phyloP scores from a whole-genome alignment of 306 rosid genomes.

The Inga oerstediana region DNA sequence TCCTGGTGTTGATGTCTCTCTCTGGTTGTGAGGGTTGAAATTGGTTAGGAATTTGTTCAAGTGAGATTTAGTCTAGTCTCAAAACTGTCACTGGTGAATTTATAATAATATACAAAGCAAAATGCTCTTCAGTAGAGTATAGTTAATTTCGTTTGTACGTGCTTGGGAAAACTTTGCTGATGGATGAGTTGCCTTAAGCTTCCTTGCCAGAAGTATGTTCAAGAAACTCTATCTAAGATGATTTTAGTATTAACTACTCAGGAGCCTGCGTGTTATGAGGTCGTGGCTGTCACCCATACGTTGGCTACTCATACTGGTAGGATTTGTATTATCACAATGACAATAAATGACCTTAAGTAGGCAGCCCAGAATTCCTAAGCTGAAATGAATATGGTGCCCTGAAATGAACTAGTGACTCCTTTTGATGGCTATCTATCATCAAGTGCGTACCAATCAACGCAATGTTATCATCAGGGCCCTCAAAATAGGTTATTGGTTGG shows the following conservation, averaged over 20 bases:
- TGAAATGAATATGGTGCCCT: conserved; percentile 3
- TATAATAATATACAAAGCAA: background rate
- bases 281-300: conserved; percentile 12
- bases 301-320: background rate
- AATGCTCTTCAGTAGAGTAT: background rate
- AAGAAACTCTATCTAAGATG: background rate
- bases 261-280: background rate
- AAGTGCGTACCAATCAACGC: background rate
- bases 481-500: background rate
- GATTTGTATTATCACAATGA: background rate
- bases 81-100: background rate
- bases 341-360: background rate
- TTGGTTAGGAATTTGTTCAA: background rate
- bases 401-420: background rate
- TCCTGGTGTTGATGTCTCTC: background rate
- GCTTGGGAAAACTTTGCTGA: background rate
- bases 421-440: background rate
- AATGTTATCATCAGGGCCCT: background rate
- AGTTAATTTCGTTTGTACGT: conserved; percentile 7
- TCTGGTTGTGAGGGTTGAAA: background rate
- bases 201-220: background rate
- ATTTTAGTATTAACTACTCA: background rate
- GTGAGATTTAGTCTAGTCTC: background rate
- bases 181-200: background rate
- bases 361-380: background rate